Evolutionary conservation across 495 filamentous ascomycete genomes (phyloP).

Genomic region (Daldinia bambusicola): DNA sequence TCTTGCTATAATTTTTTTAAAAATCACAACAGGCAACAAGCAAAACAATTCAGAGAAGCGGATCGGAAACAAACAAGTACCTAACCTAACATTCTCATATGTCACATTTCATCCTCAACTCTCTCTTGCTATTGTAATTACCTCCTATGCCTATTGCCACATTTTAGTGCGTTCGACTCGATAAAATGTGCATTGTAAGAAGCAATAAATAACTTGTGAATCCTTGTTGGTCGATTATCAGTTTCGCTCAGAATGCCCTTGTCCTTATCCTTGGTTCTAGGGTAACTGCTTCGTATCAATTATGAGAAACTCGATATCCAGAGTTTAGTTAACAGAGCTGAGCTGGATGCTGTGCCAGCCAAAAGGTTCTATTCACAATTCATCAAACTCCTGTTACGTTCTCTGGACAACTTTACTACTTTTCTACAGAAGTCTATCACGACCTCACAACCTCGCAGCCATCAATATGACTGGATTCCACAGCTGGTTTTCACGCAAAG

Average conservation of each 20-base stretch:
- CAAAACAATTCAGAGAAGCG: slow-evolving; percentile 1
- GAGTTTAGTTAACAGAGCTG: not conserved
- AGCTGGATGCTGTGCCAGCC: not conserved
- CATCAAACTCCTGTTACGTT: not conserved
- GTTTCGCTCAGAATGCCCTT: not conserved
- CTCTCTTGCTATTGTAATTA: slow-evolving; percentile 5
- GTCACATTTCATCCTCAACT: not conserved
- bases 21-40: slow-evolving; percentile 19
- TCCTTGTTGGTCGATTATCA: not conserved
- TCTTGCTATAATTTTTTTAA: slow-evolving; percentile 10
- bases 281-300: not conserved
- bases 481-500: slow-evolving; percentile 10
- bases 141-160: not conserved
- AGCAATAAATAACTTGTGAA: slow-evolving; percentile 14
- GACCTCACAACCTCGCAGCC: not conserved
- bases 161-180: not conserved
- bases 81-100: not conserved
- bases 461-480: slow-evolving; percentile 22
- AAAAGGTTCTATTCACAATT: slow-evolving; percentile 3
- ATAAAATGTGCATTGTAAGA: slow-evolving; percentile 12
- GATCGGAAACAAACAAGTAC: slow-evolving; percentile 25
- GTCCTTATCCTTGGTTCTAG: slow-evolving; percentile 11
- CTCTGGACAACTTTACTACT: not conserved
- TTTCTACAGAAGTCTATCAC: not conserved
- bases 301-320: not conserved